Base-by-base conservation (phyloP, 805 yeast species). In the Naumovozyma baii region DNA sequence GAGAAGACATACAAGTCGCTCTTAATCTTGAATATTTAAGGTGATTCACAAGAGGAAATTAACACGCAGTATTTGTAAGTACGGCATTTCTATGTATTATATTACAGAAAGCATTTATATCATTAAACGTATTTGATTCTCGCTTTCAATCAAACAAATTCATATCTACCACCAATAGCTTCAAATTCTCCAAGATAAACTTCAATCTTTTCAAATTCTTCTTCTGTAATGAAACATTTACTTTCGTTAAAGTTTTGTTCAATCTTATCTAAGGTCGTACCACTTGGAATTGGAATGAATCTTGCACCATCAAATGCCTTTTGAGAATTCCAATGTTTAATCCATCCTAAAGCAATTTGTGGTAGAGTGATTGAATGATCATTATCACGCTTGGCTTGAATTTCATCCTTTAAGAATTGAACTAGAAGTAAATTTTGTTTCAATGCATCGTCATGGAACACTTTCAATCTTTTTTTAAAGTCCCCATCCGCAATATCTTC, bases 221-320 rank as follows among this genome's bases (percentile, higher is more conserved):
- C 72, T n/a, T 72, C 77, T 2, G 76, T 56, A 39, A 86, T 63
- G 9, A 61, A 58, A 36, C 73, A 49, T 36, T 57, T 51, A 2
- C 38, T 19, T 22, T 50, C 59, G 17, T 66, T 61, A 47, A 73
- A 66, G 62, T 85, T 87, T 54, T 76, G 82, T 35, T 68, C 66
- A 14, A 81, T 75, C 57, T 84, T 78, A 9, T 59, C 65, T 3
- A 63, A 57, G 30, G 78, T 72, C 5, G 86, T 72, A 3, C 84
- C 79, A 39, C 88, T 80, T 16, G 96, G 95, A 56, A 87, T 82
- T 26, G 95, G 94, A 34, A 87, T 54, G 33, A 84, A 68, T 42
- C 63, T 67, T 18, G 87, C 73, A 14, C 50, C 48, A 5, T 49
- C 33, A 39, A 65, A 69, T 38, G 65, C 63, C 8, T 46, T 22